A percentile compares a stretch with the other conserved stretches of the same genome.
phyloP scores from a whole-genome alignment of 2,329 filamentous ascomycete genomes.

The Parastagonospora avenae region DNA sequence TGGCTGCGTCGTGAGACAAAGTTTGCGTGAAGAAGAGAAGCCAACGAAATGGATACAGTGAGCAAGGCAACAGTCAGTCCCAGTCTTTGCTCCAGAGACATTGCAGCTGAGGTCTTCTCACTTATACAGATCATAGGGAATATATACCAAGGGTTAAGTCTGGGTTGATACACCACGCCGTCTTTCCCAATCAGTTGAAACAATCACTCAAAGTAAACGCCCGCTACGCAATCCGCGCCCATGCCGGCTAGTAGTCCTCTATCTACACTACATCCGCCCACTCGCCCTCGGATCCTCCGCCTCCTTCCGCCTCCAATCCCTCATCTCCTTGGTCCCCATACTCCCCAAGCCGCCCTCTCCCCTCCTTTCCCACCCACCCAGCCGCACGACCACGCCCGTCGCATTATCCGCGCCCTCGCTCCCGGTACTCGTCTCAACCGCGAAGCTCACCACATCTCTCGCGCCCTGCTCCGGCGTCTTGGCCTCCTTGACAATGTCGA shows the following conservation, averaged over 20 bases:
- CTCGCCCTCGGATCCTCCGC: conserved; percentile 79
- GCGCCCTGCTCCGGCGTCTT: conserved; percentile 87
- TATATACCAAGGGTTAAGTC: too few relatives aligned
- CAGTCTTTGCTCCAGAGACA: too few relatives aligned
- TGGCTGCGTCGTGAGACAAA: too few relatives aligned
- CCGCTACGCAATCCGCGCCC: not conserved
- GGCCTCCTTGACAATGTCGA: conserved; percentile 93
- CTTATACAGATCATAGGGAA: too few relatives aligned
- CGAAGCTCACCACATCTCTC: conserved; percentile 79
- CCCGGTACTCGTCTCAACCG: conserved; percentile 75
- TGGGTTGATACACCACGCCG: too few relatives aligned
- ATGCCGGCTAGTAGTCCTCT: not conserved
- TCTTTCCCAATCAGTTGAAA: not conserved
- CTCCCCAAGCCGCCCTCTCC: conserved; percentile 87
- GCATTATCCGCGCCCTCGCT: conserved; percentile 62
- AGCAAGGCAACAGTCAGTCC: too few relatives aligned
- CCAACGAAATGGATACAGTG: too few relatives aligned
- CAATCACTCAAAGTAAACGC: not conserved
- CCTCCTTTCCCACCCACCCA: conserved; percentile 70
- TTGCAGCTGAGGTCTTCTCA: too few relatives aligned
- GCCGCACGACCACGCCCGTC: conserved; percentile 65
- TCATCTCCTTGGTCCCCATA: conserved; percentile 87
- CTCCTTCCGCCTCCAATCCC: conserved; percentile 81
- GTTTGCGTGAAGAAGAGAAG: too few relatives aligned
- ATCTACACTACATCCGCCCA: conserved; percentile 58